phyloP scores from a whole-genome alignment of 768 basidiomycete genomes.

The Cyathus striatus region DNA sequence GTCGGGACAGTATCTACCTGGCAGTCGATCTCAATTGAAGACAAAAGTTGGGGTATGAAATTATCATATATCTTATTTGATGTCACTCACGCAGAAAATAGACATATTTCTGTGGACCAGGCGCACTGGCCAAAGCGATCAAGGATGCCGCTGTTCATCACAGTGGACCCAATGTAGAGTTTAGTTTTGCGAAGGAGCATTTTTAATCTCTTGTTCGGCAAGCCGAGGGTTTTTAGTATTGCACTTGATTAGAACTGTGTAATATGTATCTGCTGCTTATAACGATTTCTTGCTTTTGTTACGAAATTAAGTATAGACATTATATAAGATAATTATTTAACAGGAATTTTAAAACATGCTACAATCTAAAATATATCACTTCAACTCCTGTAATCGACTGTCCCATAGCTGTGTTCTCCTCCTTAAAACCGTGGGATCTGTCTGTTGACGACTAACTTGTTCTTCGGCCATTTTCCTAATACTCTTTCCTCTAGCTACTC shows the following conservation, averaged over 20 bases:
- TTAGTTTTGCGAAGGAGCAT: constrained; percentile 75
- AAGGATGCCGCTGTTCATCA: constrained; percentile 62
- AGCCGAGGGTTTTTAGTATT: constrained; percentile 1
- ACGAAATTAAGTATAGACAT: not conserved
- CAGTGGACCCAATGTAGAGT: constrained; percentile 53
- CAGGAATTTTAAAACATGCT: too few relatives aligned
- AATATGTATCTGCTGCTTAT: not conserved
- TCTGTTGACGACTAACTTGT: constrained; percentile 50
- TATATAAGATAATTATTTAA: not conserved
- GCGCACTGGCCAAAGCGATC: constrained; percentile 68
- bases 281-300: too few relatives aligned
- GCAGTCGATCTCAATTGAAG: constrained; percentile 71
- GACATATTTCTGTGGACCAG: constrained; percentile 91
- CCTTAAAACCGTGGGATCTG: constrained; percentile 32
- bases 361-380: constrained; percentile 4
- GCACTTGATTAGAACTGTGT: too few relatives aligned
- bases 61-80: not conserved
- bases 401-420: constrained; percentile 39
- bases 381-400: constrained; percentile 35
- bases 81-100: constrained; percentile 16
- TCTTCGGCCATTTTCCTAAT: constrained; percentile 82
- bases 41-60: constrained; percentile 76
- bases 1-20: constrained; percentile 75
- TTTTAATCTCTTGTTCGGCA: constrained; percentile 3
- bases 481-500: constrained; percentile 48